These are phyloP conservation scores for Saccharum spontaneum DNA, from an alignment of 176 grass and related monocot genomes.

Conservation along the genomic window DNA sequence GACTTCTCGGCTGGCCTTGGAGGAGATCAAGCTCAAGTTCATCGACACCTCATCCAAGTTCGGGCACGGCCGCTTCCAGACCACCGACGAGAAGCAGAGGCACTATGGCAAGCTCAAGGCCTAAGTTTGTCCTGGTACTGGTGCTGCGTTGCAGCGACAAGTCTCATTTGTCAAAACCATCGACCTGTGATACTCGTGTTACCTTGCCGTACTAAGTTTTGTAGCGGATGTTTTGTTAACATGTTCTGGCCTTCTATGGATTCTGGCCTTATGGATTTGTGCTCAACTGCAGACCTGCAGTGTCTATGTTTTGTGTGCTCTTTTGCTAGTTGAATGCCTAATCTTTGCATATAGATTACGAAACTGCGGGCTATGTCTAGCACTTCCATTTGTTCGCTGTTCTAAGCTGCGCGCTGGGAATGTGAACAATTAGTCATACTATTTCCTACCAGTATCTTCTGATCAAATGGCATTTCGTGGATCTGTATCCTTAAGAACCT, in stretches of 20 bases:
- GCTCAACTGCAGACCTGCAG: not conserved
- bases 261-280: slow-evolving; percentile 23
- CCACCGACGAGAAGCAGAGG: slow-evolving; percentile 90
- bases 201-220: slow-evolving; percentile 32
- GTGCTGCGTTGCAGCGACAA: not conserved
- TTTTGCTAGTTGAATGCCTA: not conserved
- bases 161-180: slow-evolving; percentile 24
- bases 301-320: not conserved
- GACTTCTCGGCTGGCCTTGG: slow-evolving; percentile 75
- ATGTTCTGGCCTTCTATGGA: not conserved
- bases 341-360: no score
- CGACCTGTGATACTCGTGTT: slow-evolving; percentile 22
- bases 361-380: no score
- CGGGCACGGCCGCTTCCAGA: slow-evolving; percentile 93
- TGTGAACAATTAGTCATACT: no score
- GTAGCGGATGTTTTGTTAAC: slow-evolving; percentile 39
- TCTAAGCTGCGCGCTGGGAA: no score
- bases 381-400: no score
- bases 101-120: slow-evolving; percentile 71
- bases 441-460: no score
- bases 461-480: no score
- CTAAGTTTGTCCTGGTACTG: not conserved
- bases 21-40: slow-evolving; percentile 99
- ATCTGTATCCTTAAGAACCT: no score
- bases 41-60: slow-evolving; percentile 98